Conservation (phyloP, 176 grass and related monocot genomes). For the Oropetium thomaeum region DNA sequence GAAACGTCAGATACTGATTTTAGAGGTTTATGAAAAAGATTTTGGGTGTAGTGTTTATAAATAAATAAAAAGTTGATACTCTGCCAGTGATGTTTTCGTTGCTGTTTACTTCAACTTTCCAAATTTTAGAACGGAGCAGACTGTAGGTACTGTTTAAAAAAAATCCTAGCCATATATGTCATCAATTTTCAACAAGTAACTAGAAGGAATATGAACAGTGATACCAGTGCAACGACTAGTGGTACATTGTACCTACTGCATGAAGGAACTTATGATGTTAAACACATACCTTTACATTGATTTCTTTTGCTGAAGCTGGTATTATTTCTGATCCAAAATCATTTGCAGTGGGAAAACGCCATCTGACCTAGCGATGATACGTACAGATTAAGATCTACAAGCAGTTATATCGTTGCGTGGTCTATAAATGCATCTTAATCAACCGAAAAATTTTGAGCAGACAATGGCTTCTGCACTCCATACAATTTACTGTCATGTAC, state of each 20-base stretch:
- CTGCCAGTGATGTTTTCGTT: not conserved
- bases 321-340: constrained; percentile 99
- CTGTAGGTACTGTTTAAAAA: not conserved
- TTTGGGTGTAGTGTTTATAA: not conserved
- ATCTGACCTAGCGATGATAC: constrained; percentile 78
- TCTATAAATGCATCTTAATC: constrained; percentile 1
- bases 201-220: not conserved
- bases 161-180: not conserved
- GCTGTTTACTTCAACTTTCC: not conserved
- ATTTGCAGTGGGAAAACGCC: constrained; percentile 96
- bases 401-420: not conserved
- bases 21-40: not conserved
- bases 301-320: constrained; percentile 75
- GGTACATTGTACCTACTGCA: not conserved
- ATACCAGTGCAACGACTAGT: not conserved
- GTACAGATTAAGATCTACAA: constrained; percentile 41
- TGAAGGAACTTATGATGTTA: constrained; percentile 1
- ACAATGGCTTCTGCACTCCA: not conserved
- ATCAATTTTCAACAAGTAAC: not conserved
- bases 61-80: not conserved
- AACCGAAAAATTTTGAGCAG: not conserved
- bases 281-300: constrained; percentile 53
- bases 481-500: not conserved
- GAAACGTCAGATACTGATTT: not conserved
- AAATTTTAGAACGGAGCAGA: not conserved